Evolutionary conservation across 257 asterid genomes (phyloP), one percentile per base, ranked within the genome.

Genomic region (Rubia yunnanensis): DNA sequence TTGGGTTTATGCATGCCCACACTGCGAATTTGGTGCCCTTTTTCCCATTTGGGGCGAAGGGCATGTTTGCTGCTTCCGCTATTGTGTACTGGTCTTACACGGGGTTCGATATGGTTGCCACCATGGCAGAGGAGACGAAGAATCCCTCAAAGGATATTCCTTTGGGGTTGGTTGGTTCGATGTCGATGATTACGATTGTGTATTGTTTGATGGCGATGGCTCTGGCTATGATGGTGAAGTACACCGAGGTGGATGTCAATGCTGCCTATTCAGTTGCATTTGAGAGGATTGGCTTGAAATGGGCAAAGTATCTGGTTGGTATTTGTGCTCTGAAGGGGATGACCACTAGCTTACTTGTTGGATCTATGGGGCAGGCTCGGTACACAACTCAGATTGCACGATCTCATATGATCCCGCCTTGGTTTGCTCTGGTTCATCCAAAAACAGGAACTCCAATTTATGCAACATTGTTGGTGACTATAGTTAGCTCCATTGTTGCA

Each of bases 371-470:
- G 5, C 97, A 89, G 67, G 87, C 99, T 13, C 87, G 99, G 39
- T 94, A 94, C 84, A 94, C 97, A 0, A 94, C 99, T 72, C 99
- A 94, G 73, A 94, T 94, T 59, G 99, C 99, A 0, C 62, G 99
- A 53, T 65, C 97, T 0, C 99, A 94, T 57, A 94, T 94, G 98
- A 89, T 92, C 41, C 96, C 98, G 7, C 97, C 97, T 1, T 89
- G 79, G 71, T 92, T 92, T 62, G 95, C 97, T 8, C 68, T 92
- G 24, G 84, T 92, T 24, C 98, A 92, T 71, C 97, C 95, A 0
- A 89, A 75, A 50, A 92, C 97, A 0, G 88, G 96, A 50, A 92
- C 98, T 0, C 98, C 98, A 0, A 73, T 92, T 22, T 85, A 89
- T 57, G 98, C 97, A 0, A 92, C 97, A 1, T 84, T 92, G 11